phyloP scores from a whole-genome alignment of 179 eudicot species.

The Beta lomatogona region DNA sequence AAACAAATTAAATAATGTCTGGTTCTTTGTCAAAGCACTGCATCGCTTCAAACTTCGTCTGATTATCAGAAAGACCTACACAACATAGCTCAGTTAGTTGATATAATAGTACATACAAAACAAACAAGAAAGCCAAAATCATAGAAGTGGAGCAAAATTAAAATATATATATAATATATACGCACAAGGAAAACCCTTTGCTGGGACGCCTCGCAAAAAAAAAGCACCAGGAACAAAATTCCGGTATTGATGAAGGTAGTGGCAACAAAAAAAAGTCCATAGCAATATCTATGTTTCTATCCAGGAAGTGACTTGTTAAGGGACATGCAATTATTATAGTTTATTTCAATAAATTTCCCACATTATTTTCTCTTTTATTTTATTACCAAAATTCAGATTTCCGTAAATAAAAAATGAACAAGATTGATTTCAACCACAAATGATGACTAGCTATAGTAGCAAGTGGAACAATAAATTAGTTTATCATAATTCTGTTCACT shows the following conservation, averaged over 20 bases:
- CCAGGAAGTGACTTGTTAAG: not conserved
- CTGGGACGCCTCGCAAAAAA: not conserved
- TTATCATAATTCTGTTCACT: not conserved
- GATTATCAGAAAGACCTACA: slow-evolving; percentile 86
- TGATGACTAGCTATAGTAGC: not conserved
- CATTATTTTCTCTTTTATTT: not conserved
- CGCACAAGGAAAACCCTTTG: not conserved
- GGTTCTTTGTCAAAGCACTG: slow-evolving; percentile 95
- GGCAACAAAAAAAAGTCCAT: no score
- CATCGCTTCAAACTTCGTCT: slow-evolving; percentile 95
- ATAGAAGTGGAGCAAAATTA: not conserved
- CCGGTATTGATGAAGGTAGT: not conserved
- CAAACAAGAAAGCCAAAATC: not conserved
- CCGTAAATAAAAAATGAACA: not conserved
- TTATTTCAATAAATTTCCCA: not conserved
- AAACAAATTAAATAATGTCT: slow-evolving; percentile 84
- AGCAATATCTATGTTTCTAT: not conserved
- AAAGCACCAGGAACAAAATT: not conserved
- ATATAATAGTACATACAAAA: no score
- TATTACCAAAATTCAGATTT: not conserved
- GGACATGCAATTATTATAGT: not conserved
- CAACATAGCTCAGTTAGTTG: slow-evolving; percentile 21
- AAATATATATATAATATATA: no score
- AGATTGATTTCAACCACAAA: not conserved
- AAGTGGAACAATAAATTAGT: not conserved